phyloP scores from a whole-genome alignment of 371 early-diverging fungal genomes.

The Rhizomucor pusillus region DNA sequence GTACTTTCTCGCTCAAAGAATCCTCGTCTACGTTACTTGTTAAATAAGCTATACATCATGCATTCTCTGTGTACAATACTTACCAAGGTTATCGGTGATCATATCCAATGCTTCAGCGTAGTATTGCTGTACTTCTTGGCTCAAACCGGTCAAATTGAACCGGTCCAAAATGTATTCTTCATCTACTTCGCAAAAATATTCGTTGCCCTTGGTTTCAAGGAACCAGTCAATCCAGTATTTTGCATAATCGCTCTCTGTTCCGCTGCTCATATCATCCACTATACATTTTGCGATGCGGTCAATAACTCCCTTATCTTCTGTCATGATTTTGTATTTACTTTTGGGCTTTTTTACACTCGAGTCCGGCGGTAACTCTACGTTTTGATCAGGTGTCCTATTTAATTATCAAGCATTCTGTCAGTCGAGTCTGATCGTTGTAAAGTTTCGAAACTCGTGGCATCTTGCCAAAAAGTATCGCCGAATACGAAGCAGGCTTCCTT shows the following conservation, averaged over 20 bases:
- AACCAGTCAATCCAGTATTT: slow-evolving; percentile 89
- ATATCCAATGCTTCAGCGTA: slow-evolving; percentile 84
- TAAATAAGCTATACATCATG: slow-evolving; percentile 2
- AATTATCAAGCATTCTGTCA: no score
- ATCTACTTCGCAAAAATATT: slow-evolving; percentile 93
- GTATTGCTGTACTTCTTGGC: slow-evolving; percentile 74
- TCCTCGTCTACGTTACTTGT: slow-evolving; percentile 51
- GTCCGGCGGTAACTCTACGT: slow-evolving; percentile 8
- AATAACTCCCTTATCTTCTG: background rate
- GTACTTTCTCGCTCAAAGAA: slow-evolving; percentile 62
- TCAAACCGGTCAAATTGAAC: slow-evolving; percentile 95
- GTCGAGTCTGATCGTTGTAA: no score
- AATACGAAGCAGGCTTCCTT: no score
- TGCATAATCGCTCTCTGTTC: slow-evolving; percentile 63
- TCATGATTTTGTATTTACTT: slow-evolving; percentile 1
- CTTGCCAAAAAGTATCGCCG: no score
- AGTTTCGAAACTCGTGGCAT: no score
- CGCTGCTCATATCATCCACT: slow-evolving; percentile 66
- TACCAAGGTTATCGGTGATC: slow-evolving; percentile 84
- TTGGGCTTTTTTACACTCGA: slow-evolving; percentile 12
- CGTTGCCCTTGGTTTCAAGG: slow-evolving; percentile 79
- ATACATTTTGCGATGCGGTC: background rate
- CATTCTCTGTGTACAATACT: background rate
- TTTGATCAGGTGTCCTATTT: slow-evolving; percentile 11
- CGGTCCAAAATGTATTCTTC: slow-evolving; percentile 94